These are phyloP conservation scores for Phytophthora kernoviae DNA, from an alignment of 352 stramenopile genomes.

Conservation along the genomic window DNA sequence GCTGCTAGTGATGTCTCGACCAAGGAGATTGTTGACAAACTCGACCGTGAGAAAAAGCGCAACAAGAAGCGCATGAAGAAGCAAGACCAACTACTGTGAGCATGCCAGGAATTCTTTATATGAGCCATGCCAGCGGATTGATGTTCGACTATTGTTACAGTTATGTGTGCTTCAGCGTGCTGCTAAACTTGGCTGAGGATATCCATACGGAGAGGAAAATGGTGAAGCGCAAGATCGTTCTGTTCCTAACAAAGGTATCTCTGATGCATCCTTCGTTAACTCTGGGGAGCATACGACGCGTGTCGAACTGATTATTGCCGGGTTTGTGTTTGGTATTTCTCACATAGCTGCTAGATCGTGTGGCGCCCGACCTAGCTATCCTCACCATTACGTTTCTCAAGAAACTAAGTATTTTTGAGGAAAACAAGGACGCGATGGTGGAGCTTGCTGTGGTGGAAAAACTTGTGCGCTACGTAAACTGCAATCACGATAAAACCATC, in stretches of 20 bases:
- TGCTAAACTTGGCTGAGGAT: conserved; percentile 95
- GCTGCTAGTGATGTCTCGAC: conserved; percentile 1
- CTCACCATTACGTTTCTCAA: conserved; percentile 92
- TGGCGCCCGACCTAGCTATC: conserved; percentile 89
- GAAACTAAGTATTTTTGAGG: conserved; percentile 95
- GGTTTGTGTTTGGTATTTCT: neutral
- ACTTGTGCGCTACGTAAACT: conserved; percentile 78
- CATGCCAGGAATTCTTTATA: neutral
- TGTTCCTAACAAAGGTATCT: conserved; percentile 74
- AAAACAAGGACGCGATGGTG: conserved; percentile 94
- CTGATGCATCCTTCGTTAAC: neutral
- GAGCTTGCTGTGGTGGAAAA: conserved; percentile 81
- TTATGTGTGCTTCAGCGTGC: conserved; percentile 91
- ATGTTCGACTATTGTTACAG: conserved; percentile 26
- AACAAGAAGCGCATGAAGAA: conserved; percentile 91
- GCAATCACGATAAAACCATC: conserved; percentile 86
- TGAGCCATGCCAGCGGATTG: conserved; percentile 10
- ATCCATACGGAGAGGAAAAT: conserved; percentile 95
- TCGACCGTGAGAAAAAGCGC: conserved; percentile 83
- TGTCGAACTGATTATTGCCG: too few species aligned
- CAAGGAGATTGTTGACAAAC: conserved; percentile 52
- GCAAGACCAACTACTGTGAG: conserved; percentile 93
- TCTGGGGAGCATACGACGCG: too few species aligned
- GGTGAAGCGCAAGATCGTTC: conserved; percentile 93
- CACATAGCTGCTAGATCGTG: conserved; percentile 83